These are phyloP conservation scores for Chaetomiaceae sp. DNA, from an alignment of 2,329 filamentous ascomycete species.

Conservation along the genomic window DNA sequence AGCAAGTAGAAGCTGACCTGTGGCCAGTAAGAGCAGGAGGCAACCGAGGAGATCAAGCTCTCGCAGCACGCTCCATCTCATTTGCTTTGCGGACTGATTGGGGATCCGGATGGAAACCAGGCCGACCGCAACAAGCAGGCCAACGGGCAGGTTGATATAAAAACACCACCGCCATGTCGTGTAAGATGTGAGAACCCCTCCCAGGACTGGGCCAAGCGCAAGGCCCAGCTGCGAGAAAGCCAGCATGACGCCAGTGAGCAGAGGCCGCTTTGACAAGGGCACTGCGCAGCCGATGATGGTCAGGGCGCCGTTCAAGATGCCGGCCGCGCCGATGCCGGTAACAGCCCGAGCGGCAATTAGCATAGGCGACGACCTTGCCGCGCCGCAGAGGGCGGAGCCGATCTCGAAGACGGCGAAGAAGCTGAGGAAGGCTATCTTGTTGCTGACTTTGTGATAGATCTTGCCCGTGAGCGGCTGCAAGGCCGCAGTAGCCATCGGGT, in stretches of 20 bases:
- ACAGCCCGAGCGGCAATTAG: slow-evolving; percentile 51
- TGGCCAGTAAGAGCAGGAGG: slow-evolving; percentile 35
- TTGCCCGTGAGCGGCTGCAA: slow-evolving; percentile 22
- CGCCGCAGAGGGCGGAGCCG: slow-evolving; percentile 49
- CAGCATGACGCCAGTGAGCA: slow-evolving; percentile 23
- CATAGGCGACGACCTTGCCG: slow-evolving; percentile 41
- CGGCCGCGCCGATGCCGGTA: slow-evolving; percentile 47
- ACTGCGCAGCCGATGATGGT: slow-evolving; percentile 41
- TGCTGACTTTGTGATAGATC: slow-evolving; percentile 20
- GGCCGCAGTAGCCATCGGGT: slow-evolving; percentile 21
- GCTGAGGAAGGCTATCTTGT: slow-evolving; percentile 31
- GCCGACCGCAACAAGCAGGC: slow-evolving; percentile 30
- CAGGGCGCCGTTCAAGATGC: slow-evolving; percentile 45
- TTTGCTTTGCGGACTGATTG: slow-evolving; percentile 31
- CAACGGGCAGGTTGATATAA: slow-evolving; percentile 43
- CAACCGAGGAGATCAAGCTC: slow-evolving; percentile 40
- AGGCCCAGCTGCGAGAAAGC: slow-evolving; percentile 37
- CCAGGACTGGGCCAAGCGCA: slow-evolving; percentile 42
- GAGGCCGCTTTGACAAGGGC: slow-evolving; percentile 34
- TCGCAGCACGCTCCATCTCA: slow-evolving; percentile 22
- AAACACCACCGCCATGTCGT: slow-evolving; percentile 46
- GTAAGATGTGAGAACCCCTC: slow-evolving; percentile 39
- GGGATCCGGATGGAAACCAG: slow-evolving; percentile 32
- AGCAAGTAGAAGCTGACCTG: slow-evolving; percentile 39
- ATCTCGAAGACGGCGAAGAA: slow-evolving; percentile 49